These are phyloP conservation scores for Silene noctiflora DNA, from an alignment of 179 eudicot genomes.

Conservation along the genomic window DNA sequence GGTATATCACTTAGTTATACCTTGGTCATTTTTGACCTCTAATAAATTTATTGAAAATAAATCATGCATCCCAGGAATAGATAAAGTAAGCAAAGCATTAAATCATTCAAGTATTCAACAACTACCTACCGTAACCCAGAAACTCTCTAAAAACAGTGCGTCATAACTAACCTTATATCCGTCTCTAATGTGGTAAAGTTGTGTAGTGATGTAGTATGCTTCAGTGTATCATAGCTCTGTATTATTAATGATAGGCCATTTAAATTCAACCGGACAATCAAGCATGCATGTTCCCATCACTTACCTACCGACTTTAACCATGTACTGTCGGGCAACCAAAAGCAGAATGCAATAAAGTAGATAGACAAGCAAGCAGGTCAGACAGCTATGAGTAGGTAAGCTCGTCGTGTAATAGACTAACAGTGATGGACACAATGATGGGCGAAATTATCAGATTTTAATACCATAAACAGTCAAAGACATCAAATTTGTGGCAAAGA, in stretches of 20 bases:
- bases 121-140: background rate
- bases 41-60: too few relatives aligned
- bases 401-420: background rate
- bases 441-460: background rate
- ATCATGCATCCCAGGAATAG: background rate
- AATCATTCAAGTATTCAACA: background rate
- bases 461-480: background rate
- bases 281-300: background rate
- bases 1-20: background rate
- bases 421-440: background rate
- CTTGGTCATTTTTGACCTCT: background rate
- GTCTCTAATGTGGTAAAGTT: background rate
- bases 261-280: background rate
- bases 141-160: background rate
- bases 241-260: background rate
- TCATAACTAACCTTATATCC: background rate
- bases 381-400: background rate
- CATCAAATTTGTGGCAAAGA: background rate
- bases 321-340: background rate
- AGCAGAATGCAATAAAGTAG: background rate
- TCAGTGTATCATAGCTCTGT: background rate
- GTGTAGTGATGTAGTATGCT: background rate
- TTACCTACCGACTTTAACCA: background rate
- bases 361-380: background rate
- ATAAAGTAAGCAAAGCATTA: background rate